phyloP scores from a whole-genome alignment of 1,284 basidiomycete species.

The Cystobasidiaceae sp. region DNA sequence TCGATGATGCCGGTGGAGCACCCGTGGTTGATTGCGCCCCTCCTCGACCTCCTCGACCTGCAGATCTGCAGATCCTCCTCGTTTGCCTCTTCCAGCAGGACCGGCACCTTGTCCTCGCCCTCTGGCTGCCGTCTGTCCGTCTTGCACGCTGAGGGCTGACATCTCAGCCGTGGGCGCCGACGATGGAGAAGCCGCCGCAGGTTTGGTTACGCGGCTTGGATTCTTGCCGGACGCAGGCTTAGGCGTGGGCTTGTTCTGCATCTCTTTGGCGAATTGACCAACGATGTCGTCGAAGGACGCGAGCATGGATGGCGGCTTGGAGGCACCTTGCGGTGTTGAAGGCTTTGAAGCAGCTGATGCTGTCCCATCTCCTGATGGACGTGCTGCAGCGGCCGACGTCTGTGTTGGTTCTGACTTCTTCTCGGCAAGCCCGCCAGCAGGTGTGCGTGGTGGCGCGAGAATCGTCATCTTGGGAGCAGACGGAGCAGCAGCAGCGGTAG shows the following conservation, averaged over 20 bases:
- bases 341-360: too few species aligned
- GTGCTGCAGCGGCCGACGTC: too few species aligned
- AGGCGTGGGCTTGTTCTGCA: conserved; percentile 1
- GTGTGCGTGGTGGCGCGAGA: conserved; percentile 20
- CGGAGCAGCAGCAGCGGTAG: neutral
- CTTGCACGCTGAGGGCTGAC: neutral
- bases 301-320: neutral
- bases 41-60: neutral
- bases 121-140: too few species aligned
- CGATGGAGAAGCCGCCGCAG: too few species aligned
- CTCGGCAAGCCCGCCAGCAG: too few species aligned
- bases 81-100: neutral
- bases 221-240: too few species aligned
- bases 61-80: neutral
- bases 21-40: neutral
- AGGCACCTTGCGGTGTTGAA: neutral
- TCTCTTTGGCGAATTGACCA: conserved; percentile 23
- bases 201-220: too few species aligned
- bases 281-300: conserved; percentile 16
- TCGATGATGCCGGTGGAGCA: neutral
- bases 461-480: conserved; percentile 12
- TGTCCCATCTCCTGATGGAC: too few species aligned
- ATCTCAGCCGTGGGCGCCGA: neutral
- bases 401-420: too few species aligned
- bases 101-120: neutral